Base-by-base conservation (phyloP, 371 early-diverging fungal genomes). In the Capniomyces stellatus region DNA sequence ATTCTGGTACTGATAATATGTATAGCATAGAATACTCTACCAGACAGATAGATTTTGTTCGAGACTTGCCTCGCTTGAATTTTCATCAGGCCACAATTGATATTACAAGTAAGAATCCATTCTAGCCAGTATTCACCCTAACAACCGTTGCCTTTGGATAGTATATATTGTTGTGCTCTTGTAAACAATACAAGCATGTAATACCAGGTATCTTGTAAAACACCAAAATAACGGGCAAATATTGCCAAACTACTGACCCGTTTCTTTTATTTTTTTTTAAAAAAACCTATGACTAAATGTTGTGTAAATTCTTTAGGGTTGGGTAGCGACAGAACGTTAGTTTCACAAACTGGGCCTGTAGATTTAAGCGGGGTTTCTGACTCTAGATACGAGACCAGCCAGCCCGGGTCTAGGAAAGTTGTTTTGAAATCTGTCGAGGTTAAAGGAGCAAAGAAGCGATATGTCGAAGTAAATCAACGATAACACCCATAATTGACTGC, bases 31-130 rank as follows among this genome's bases (percentile, higher is more conserved):
- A 69, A 29, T 57, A 60, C 24, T 46, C 51, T 22, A 49, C 61
- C 1, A 59, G 61, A 44, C 76, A 76, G 57, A 54, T 70, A 35
- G 79, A 74, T 50, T 67, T 71, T 51, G 63, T 62, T n/a, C 60
- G 70, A 41, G 65, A 75, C 50, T 53, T 56, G 29, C 58, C 64
- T 56, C 69, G 76, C 43, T 62, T 67, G 40, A 52, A 61, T 29
- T 44, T 57, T 46, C 53, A 64, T 35, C 48, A 66, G 13, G 2
- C 18, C 31, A 21, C 50, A 51, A 44, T 49, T 41, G 43, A 55
- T 46, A 30, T 61, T 58, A 22, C 44, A 56, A 10, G 41, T 39
- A 8, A 54, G 54, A 43, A 35, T 57, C 8, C 57, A 51, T 25
- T 43, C 61, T 13, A 55, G 51, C 8, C 64, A 58, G n/a, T n/a